Percentiles rank a stretch among this genome's conserved stretches.
Evolutionary conservation across 2,329 filamentous ascomycete species (phyloP).

Genomic region (Paraconiothyrium brasiliense): DNA sequence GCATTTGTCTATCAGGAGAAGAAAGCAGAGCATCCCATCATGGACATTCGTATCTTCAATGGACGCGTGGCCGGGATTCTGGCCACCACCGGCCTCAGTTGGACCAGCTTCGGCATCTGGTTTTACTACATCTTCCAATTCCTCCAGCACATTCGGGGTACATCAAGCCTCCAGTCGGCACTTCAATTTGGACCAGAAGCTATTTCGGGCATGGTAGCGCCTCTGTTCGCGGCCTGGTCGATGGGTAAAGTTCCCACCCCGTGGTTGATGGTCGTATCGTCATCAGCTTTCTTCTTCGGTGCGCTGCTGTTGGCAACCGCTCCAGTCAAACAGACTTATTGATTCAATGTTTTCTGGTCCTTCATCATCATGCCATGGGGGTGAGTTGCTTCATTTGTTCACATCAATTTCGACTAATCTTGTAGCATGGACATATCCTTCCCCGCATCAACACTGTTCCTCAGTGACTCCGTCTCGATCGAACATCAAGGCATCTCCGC

Average conservation of each 20-base stretch:
- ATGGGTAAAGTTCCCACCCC: constrained; percentile 38
- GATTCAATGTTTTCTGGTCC: constrained; percentile 49
- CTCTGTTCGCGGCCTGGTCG: constrained; percentile 38
- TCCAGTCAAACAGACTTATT: constrained; percentile 54
- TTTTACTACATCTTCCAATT: constrained; percentile 45
- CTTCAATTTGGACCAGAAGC: constrained; percentile 37
- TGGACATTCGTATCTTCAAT: constrained; percentile 64
- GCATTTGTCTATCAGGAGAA: constrained; percentile 60
- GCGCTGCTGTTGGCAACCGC: constrained; percentile 51
- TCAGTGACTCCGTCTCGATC: constrained; percentile 49
- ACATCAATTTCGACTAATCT: background rate
- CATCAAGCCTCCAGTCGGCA: constrained; percentile 36
- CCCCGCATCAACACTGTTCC: constrained; percentile 52
- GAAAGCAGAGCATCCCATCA: constrained; percentile 61
- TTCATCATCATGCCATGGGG: constrained; percentile 46
- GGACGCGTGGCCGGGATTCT: constrained; percentile 65
- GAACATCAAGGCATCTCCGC: constrained; percentile 55
- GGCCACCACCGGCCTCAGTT: constrained; percentile 58
- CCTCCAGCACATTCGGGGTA: constrained; percentile 31
- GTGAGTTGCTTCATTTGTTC: background rate
- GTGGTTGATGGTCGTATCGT: constrained; percentile 44
- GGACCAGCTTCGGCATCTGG: constrained; percentile 45
- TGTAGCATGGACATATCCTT: constrained; percentile 54
- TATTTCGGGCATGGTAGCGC: constrained; percentile 39
- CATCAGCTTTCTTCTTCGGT: constrained; percentile 45